phyloP scores from a whole-genome alignment of 768 basidiomycete genomes.

The Mycena rebaudengoi region DNA sequence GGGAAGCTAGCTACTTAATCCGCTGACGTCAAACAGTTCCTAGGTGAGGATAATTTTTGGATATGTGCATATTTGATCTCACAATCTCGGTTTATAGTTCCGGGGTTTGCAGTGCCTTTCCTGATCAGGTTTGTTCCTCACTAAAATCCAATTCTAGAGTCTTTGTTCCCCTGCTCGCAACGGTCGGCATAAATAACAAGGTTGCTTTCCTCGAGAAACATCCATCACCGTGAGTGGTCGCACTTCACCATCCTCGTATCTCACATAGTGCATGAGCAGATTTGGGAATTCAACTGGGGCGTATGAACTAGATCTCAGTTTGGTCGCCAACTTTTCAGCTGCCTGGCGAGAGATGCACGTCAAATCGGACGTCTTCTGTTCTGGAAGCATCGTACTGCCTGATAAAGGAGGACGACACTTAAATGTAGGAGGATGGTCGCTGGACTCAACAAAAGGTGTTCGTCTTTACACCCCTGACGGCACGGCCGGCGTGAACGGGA shows the following conservation, averaged over 20 bases:
- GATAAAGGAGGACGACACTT: conserved; percentile 74
- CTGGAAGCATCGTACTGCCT: conserved; percentile 75
- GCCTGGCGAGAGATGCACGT: conserved; percentile 82
- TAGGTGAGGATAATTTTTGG: no score
- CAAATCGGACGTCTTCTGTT: conserved; percentile 83
- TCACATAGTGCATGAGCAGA: conserved; percentile 33
- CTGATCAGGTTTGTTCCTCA: no score
- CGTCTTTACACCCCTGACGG: conserved; percentile 80
- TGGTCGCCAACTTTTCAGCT: conserved; percentile 55
- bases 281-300: conserved; percentile 76
- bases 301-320: conserved; percentile 76
- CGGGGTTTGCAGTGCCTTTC: no score
- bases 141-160: no score
- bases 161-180: conserved; percentile 79
- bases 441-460: conserved; percentile 75
- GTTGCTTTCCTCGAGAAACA: conserved; percentile 81
- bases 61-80: no score
- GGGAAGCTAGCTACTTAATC: not conserved
- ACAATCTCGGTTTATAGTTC: no score
- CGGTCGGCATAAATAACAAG: conserved; percentile 83
- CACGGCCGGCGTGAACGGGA: conserved; percentile 70
- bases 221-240: no score
- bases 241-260: conserved; percentile 43
- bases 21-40: conserved; percentile 45
- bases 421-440: conserved; percentile 77